Conservation (phyloP, 2,329 filamentous ascomycete genomes). For the Pestalotiopsis sp. region DNA sequence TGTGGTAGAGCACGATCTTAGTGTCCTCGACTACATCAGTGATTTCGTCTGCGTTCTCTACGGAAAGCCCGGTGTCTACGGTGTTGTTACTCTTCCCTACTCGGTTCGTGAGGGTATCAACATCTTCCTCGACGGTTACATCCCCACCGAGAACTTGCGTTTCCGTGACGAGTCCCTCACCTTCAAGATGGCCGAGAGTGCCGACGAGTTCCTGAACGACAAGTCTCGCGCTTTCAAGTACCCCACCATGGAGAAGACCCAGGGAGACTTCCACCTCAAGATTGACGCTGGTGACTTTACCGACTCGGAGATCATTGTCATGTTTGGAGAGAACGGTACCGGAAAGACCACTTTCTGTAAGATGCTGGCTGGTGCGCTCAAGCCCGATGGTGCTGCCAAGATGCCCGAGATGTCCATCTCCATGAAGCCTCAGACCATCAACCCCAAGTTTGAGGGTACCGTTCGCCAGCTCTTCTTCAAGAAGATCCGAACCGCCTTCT, state of each 20-base stretch:
- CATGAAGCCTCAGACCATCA: slow-evolving; percentile 97
- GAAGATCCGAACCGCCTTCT: slow-evolving; percentile 96
- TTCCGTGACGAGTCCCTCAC: slow-evolving; percentile 97
- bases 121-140: slow-evolving; percentile 97
- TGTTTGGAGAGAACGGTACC: slow-evolving; percentile 99
- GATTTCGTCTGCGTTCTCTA: slow-evolving; percentile 93
- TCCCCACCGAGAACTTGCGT: slow-evolving; percentile 96
- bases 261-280: slow-evolving; percentile 83
- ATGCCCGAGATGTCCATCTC: slow-evolving; percentile 95
- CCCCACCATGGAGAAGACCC: slow-evolving; percentile 88
- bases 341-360: slow-evolving; percentile 99
- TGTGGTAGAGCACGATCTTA: slow-evolving; percentile 98
- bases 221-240: slow-evolving; percentile 85
- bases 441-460: slow-evolving; percentile 95
- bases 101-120: slow-evolving; percentile 99
- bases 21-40: slow-evolving; percentile 96
- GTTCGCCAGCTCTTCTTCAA: slow-evolving; percentile 99
- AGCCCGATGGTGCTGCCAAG: slow-evolving; percentile 79
- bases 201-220: slow-evolving; percentile 86
- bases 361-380: slow-evolving; percentile 88
- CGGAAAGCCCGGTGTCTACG: slow-evolving; percentile 92
- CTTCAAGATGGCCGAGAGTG: slow-evolving; percentile 88
- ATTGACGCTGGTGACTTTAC: slow-evolving; percentile 88
- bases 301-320: slow-evolving; percentile 80
- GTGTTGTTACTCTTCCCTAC: slow-evolving; percentile 93